A percentile compares a stretch with the other conserved stretches of the same genome.
These are phyloP conservation scores for Apostasia ramifera DNA, from an alignment of 106 monocot genomes.

Conservation along the genomic window DNA sequence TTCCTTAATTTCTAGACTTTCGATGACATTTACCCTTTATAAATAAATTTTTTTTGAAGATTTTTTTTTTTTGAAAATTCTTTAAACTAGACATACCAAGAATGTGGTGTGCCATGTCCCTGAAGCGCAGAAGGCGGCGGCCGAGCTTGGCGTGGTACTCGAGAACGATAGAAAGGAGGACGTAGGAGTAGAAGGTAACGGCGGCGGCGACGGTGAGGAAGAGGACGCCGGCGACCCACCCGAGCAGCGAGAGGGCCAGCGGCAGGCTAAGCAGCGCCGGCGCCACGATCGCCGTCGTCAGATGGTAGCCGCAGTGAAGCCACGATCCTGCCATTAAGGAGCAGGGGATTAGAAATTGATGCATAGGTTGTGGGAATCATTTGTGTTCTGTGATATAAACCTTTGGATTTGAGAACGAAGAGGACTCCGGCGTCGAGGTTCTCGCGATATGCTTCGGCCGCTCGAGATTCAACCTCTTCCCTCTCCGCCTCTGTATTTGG, in stretches of 20 bases:
- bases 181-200: constrained; percentile 89
- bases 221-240: constrained; percentile 49
- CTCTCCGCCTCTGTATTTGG: no score
- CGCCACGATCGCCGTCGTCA: constrained; percentile 81
- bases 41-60: no score
- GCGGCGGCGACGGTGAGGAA: constrained; percentile 34
- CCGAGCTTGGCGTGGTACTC: constrained; percentile 68
- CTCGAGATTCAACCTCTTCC: no score
- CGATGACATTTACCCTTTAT: no score
- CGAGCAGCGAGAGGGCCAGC: constrained; percentile 54
- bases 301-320: constrained; percentile 84
- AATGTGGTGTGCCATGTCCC: constrained; percentile 67
- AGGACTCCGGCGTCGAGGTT: no score
- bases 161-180: constrained; percentile 70
- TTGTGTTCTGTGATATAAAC: no score
- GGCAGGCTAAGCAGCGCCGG: constrained; percentile 79
- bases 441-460: no score
- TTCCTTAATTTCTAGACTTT: no score
- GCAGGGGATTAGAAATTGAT: no score
- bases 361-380: no score
- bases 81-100: constrained; percentile 32
- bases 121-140: constrained; percentile 62
- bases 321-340: constrained; percentile 45
- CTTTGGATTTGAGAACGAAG: no score
- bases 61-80: no score